Evolutionary conservation across 2,329 filamentous ascomycete species (phyloP), one percentile per base, ranked within the genome.

Genomic region (Penicillium sp.): DNA sequence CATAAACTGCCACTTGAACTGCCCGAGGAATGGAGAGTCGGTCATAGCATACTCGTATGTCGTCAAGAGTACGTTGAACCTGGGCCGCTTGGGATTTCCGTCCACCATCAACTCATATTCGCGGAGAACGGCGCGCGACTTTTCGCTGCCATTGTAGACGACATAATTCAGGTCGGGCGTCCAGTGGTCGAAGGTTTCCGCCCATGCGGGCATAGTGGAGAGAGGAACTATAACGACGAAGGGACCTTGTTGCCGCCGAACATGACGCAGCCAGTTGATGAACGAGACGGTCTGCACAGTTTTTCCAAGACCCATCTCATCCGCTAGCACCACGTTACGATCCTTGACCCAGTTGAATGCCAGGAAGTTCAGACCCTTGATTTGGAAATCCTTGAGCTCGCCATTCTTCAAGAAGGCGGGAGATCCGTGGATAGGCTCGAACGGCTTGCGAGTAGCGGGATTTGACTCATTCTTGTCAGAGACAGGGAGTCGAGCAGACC

Each of bases 261-360:
- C 84, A 69, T 97, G 91, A 44, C 89, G 87, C 50, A 98, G 78
- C 91, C 93, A 98, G 66, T 91, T 96, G 68, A 98, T 85, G 67
- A 97, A 97, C 0, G 91, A 84, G 23, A 98, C 90, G 0, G 91
- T 96, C 71, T 98, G 93, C 0, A 98, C 93, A 0, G 93, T 98
- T 73, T 98, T 98, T 23, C 93, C 93, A 11, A 98, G 78, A 60
- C 93, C 93, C 93, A 98, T 98, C 71, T 98, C 93, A 65, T 98
- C 93, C 40, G 93, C 93, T 43, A 98, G 79, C 59, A 98, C 96
- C 63, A 97, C 93, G 60, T 97, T 98, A 68, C 93, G 93, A 45
- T 83, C 84, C 61, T 86, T 85, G 43, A 87, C 88, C 94, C 94
- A 98, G 69, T 97, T 95, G 70, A 95, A 89, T 37, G 88, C 88